Percentiles rank a stretch among this genome's conserved stretches.
These are phyloP conservation scores for Tolypocladium nubicola DNA, from an alignment of 2,329 filamentous ascomycete genomes.

Conservation along the genomic window DNA sequence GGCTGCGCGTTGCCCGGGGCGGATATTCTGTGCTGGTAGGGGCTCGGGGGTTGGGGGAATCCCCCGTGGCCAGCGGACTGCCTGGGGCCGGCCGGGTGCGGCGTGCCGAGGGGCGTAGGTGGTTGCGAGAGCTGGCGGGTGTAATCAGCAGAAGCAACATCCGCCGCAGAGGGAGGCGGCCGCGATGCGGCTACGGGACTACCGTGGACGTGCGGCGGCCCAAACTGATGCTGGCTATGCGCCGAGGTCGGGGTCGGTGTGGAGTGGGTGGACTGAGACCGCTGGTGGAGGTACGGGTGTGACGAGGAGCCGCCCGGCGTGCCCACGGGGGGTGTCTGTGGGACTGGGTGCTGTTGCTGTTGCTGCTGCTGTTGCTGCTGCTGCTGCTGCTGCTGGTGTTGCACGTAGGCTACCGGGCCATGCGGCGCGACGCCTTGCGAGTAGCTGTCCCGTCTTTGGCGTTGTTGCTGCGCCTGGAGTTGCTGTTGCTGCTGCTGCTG, in stretches of 20 bases:
- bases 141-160: constrained; percentile 25
- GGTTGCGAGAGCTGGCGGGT: constrained; percentile 43
- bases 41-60: constrained; percentile 43
- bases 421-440: constrained; percentile 24
- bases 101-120: constrained; percentile 41
- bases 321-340: constrained; percentile 40
- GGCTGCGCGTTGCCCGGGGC: constrained; percentile 19
- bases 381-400: constrained; percentile 12
- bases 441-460: constrained; percentile 36
- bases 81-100: constrained; percentile 30
- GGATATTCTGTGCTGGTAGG: constrained; percentile 43
- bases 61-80: constrained; percentile 28
- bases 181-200: constrained; percentile 40
- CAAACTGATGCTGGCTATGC: constrained; percentile 46
- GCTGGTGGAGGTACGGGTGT: constrained; percentile 30
- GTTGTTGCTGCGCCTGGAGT: not conserved
- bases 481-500: constrained; percentile 35
- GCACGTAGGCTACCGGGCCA: constrained; percentile 28
- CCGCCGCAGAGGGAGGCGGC: constrained; percentile 30
- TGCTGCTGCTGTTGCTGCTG: constrained; percentile 27
- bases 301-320: constrained; percentile 23
- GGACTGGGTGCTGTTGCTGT: constrained; percentile 19
- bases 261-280: constrained; percentile 49
- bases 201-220: constrained; percentile 36
- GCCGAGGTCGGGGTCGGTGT: constrained; percentile 51